Base-by-base conservation (phyloP, 2,329 filamentous ascomycete genomes). In the Penicillium sp. region DNA sequence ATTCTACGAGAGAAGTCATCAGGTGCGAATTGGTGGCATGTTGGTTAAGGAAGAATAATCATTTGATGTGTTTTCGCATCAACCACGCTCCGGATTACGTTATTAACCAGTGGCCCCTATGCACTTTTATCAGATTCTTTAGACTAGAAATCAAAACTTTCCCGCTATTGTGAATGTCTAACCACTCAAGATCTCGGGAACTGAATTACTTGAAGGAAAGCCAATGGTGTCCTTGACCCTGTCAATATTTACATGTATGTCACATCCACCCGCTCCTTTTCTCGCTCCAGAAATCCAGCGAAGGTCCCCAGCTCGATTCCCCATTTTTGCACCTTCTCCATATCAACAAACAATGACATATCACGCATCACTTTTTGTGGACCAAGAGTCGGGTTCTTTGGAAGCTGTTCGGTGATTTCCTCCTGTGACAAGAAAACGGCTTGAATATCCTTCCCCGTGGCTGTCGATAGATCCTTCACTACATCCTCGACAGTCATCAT, bases 221-320 rank as follows among this genome's bases (percentile, higher is more conserved):
- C 8, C 7, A 10, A 39, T 46, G 4, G 19, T 54, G 27, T 60
- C 60, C 44, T 19, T 13, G 21, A 26, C 21, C 8, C 7, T 2
- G n/a, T 33, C 27, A 35, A 11, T 26, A 27, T 53, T 45, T 47
- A 53, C 29, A 37, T 13, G 50, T 64, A 69, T 19, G 63, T 66
- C 21, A 50, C 26, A n/a, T 47, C 14, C 10, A 70, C 61, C 0
- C 53, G 56, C 8, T 58, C 66, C 59, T 73, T 74, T 67, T 83
- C 76, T 47, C 74, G 68, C 54, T 73, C 65, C 43, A 83, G 53
- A 50, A 79, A 84, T 21, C 70, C 62, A n/a, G 72, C 65, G 56
- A 84, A 79, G 0, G 70, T 77, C n/a, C 73, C 75, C 53, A 81
- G 47, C 2, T 72, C 68, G 33, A 83, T 67, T 0, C 72, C 75